Evolutionary conservation across 1,284 basidiomycete genomes (phyloP), one percentile per base, ranked within the genome.

Genomic region (Pyrrhoderma lamaoense): DNA sequence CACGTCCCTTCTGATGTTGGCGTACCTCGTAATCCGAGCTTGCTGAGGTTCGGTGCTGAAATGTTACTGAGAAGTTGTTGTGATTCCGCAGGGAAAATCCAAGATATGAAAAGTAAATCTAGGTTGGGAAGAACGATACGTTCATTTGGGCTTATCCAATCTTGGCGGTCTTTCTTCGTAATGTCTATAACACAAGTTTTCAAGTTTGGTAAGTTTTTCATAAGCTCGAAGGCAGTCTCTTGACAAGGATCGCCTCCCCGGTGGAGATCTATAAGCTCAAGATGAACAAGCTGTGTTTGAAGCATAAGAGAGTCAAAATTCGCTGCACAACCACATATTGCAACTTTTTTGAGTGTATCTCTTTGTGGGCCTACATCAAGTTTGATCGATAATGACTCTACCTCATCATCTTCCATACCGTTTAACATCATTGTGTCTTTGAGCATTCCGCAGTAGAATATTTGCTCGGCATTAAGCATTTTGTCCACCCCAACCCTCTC

Each of bases 361-460:
- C 44, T 22, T 31, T 31, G 52, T n/a, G 47, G 37, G 21, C 48
- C 52, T 13, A 54, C 3, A 34, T 53, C 39, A 8, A 53, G 18
- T 19, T 21, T 42, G n/a, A 31, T 37, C 23, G 23, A 40, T 22
- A 39, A 3, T 8, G 27, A 8, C 9, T 40, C 44, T 16, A 42
- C 7, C 1, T 39, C 19, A 8, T n/a, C 16, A 13, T 27, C 27
- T 5, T 47, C 36, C 8, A 42, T 16, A 19, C 39, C 48, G 7
- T 37, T 8, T 4, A 22, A 31, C 5, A 19, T 25, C n/a, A 45
- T 39, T 3, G n/a, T 36, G 13, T 51, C 42, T 1, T 34, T 37
- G 9, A 54, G 42, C 53, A 42, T 51, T 38, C 48, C 53, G 34
- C 53, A 50, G 25, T 37, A 50, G 13, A 21, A 34, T 18, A 54